Evolutionary conservation across 768 basidiomycete genomes (phyloP), one percentile per base, ranked within the genome.

Genomic region (Lactifluus piperatus): DNA sequence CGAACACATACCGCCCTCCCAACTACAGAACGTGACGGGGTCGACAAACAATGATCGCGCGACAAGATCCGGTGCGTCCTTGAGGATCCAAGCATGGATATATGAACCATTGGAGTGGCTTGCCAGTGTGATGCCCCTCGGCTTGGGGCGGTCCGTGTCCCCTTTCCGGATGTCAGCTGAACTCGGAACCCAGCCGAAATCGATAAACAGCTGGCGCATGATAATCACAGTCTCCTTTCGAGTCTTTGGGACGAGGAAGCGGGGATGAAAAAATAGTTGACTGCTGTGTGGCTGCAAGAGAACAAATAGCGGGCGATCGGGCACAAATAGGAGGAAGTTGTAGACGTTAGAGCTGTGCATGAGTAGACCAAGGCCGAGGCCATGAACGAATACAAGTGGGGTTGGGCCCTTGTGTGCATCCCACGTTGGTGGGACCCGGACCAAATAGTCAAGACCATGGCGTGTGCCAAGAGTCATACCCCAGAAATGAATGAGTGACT

Each of bases 101-200:
- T 91, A 92, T 34, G 88, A 85, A 0, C 90, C 89, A 67, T 95
- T 94, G 53, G 91, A 94, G 72, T 97, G 94, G 69, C 89, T 92
- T 56, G 95, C 64, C 64, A 95, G 71, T 0, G 84, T 86, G 16
- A 94, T 76, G 0, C 92, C 92, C 43, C 72, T 76, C 20, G 65
- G 58, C n/a, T 67, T 64, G 34, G 58, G 53, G 20, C 54, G 54
- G 13, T 52, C 10, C 6, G 69, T 60, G 11, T 59, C 58, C 22
- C 68, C 65, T 27, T 59, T 62, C 41, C 67, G 67, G 16, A 64
- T 64, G 20, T 69, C 68, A 24, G 51, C 50, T 5, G 66, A 60
- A 18, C 70, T 65, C 26, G 72, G 64, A 1, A 78, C 83, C 84
- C 88, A 93, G 22, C 84, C 85, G 55, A 91, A 76, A 56, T 80